A percentile compares a stretch with the other conserved stretches of the same genome.
Conservation (phyloP, 2,329 filamentous ascomycete species). For the Lecanicillium sp. region DNA sequence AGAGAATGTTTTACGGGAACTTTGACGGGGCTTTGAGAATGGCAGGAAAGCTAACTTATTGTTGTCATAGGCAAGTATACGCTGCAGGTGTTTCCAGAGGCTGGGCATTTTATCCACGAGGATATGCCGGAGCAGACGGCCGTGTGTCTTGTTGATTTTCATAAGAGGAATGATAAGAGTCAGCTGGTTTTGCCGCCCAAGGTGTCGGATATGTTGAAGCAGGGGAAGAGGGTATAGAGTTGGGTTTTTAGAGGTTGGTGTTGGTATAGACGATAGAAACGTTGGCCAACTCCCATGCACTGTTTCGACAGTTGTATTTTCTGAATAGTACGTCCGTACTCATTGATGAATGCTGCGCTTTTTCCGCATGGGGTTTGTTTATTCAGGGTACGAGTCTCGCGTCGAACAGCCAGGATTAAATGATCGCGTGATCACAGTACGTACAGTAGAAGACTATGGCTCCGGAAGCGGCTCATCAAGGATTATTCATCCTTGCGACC, state of each 20-base stretch:
- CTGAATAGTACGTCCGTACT: constrained; percentile 24
- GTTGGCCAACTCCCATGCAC: not conserved
- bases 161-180: constrained; percentile 80
- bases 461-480: too few relatives aligned
- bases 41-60: too few relatives aligned
- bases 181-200: constrained; percentile 84
- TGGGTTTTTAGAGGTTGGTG: too few relatives aligned
- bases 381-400: too few relatives aligned
- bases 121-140: constrained; percentile 89
- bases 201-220: constrained; percentile 63
- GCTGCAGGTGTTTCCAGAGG: constrained; percentile 86
- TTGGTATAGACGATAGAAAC: too few relatives aligned
- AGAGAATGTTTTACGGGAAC: constrained; percentile 9
- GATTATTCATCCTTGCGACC: too few relatives aligned
- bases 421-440: too few relatives aligned
- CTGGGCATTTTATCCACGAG: constrained; percentile 95
- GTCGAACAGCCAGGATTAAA: too few relatives aligned
- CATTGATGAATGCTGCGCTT: too few relatives aligned
- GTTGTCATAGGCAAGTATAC: constrained; percentile 70
- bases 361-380: constrained; percentile 31
- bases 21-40: too few relatives aligned
- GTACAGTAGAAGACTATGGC: too few relatives aligned
- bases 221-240: constrained; percentile 49
- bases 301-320: constrained; percentile 19
- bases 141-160: constrained; percentile 78